Base-by-base conservation (phyloP, 2,329 filamentous ascomycete species). In the Beauveria brongniartii region DNA sequence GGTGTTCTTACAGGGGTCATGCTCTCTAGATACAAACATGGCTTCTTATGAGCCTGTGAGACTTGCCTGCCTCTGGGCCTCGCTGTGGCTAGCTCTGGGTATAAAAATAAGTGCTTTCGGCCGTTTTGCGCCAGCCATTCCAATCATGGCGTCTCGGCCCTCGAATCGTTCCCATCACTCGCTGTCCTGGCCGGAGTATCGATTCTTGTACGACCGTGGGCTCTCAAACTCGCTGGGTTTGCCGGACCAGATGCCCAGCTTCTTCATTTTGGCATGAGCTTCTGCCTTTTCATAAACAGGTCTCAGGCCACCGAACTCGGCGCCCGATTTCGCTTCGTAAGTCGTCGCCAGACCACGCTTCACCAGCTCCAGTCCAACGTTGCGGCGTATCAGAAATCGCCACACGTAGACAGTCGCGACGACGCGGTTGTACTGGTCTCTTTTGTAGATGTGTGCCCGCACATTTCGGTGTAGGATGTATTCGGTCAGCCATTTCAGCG, bases 361-460 rank as follows among this genome's bases (percentile, higher is more conserved):
- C 64, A 99, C 75, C 92, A 99, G 95, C 73, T 95, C 89, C 63
- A 92, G 76, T 3, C 93, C 92, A 5, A 99, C 89, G 72, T 99
- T 92, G 62, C 82, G 83, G 66, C 85, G 86, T 63, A 90, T 80
- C 10, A 91, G 74, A 67, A 86, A 82, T 61, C 80, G 82, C 53
- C 91, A 83, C 37, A 93, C 84, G 68, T 85, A 90, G 0, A 93
- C 93, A 0, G 90, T 94, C 18, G 88, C 92, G 1, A 99, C 91
- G 6, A 96, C 86, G 51, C 94, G 87, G 65, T 92, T 89, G 73
- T 97, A 99, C 71, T 97, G 94, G 72, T 99, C 95, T 58, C 87
- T 84, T 63, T 86, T 87, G 74, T 92, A 91, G 56, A 97, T 82
- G 68, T 89, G 86, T n/a, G 86, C 90, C 61, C 93, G 86, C 59